A percentile compares a stretch with the other conserved stretches of the same genome.
Conservation (phyloP, 2,329 filamentous ascomycete species). For the Sarocladium kiliense region DNA sequence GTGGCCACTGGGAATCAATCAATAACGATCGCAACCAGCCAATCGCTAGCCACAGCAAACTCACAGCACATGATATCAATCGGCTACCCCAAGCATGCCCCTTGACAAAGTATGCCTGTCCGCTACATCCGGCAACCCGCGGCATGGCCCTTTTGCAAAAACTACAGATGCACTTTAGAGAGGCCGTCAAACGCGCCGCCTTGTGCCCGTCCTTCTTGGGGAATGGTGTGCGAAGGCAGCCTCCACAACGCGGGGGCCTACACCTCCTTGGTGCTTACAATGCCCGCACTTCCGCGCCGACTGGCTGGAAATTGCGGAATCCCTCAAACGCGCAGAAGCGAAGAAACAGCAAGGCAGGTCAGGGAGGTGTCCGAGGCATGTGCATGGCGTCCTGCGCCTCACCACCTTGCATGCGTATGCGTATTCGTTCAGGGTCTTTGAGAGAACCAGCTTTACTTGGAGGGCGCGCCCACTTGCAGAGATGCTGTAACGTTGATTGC, state of each 20-base stretch:
- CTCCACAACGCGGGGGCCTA: constrained; percentile 3
- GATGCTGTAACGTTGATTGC: no score
- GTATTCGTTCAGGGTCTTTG: neutral
- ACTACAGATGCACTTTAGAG: neutral
- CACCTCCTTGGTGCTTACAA: neutral
- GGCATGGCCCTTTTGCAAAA: neutral
- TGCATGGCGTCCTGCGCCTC: neutral
- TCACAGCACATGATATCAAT: neutral
- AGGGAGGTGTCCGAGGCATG: neutral
- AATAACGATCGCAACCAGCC: neutral
- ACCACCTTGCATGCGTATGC: neutral
- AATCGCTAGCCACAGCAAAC: neutral
- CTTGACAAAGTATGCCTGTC: no score
- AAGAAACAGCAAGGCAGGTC: neutral
- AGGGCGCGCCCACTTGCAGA: no score
- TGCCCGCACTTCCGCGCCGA: neutral
- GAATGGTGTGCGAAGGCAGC: neutral
- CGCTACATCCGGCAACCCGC: neutral
- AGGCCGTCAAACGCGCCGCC: constrained; percentile 3
- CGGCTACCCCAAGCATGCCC: no score
- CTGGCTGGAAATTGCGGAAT: neutral
- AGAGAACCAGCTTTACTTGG: no score
- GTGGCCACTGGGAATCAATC: neutral
- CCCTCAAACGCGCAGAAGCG: neutral
- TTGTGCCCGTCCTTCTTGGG: neutral